Evolutionary conservation across 2,329 filamentous ascomycete species (phyloP).

Genomic region (Aspergillus tubingensis): DNA sequence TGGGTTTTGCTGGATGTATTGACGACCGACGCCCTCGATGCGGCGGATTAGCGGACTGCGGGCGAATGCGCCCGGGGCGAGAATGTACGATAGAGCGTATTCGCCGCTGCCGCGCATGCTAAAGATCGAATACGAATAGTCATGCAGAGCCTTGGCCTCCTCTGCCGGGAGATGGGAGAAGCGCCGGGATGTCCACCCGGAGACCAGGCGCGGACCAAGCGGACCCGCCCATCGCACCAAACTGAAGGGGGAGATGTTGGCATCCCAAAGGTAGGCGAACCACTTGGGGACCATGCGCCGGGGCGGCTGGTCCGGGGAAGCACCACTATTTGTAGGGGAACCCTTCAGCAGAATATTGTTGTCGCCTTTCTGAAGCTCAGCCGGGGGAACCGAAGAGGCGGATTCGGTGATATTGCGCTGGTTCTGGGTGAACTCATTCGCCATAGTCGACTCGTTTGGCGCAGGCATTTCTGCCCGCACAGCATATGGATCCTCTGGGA

Average conservation of each 20-base stretch:
- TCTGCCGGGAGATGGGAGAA: slow-evolving; percentile 83
- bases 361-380: slow-evolving; percentile 37
- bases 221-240: slow-evolving; percentile 86
- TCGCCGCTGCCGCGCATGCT: slow-evolving; percentile 89
- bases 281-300: slow-evolving; percentile 73
- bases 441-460: slow-evolving; percentile 69
- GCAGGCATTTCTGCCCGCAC: slow-evolving; percentile 79
- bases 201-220: slow-evolving; percentile 86
- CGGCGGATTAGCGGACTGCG: slow-evolving; percentile 82
- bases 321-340: slow-evolving; percentile 26
- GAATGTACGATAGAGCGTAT: slow-evolving; percentile 87
- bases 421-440: slow-evolving; percentile 78
- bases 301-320: slow-evolving; percentile 45
- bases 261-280: slow-evolving; percentile 93
- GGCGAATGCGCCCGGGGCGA: slow-evolving; percentile 91
- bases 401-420: slow-evolving; percentile 52
- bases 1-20: slow-evolving; percentile 48
- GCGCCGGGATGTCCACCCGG: slow-evolving; percentile 88
- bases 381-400: slow-evolving; percentile 22
- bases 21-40: slow-evolving; percentile 84
- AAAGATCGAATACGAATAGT: slow-evolving; percentile 94
- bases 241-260: slow-evolving; percentile 93
- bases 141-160: slow-evolving; percentile 82
- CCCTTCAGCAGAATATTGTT: slow-evolving; percentile 58
- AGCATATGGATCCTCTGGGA: slow-evolving; percentile 92